phyloP scores from a whole-genome alignment of 208 protist species.

The Crithidia acanthocephali region DNA sequence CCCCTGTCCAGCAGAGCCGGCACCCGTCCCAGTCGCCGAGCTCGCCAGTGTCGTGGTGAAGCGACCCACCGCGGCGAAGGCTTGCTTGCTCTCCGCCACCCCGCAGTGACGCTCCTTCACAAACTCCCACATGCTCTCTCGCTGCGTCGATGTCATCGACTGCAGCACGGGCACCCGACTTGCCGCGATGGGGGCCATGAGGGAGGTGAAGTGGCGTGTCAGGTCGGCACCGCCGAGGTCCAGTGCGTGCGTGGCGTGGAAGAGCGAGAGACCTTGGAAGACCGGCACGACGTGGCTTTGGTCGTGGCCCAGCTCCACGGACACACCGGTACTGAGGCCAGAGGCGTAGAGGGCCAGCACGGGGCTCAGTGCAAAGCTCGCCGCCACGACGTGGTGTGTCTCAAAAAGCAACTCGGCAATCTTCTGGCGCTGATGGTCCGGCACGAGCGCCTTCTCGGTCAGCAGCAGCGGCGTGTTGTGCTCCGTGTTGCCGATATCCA shows the following conservation, averaged over 20 bases:
- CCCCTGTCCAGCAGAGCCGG: background rate
- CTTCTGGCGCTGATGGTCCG: slow-evolving; percentile 80
- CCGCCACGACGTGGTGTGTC: slow-evolving; percentile 60
- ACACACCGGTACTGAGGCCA: slow-evolving; percentile 84
- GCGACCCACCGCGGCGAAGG: slow-evolving; percentile 17
- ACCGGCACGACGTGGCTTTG: slow-evolving; percentile 98
- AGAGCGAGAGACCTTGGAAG: slow-evolving; percentile 96
- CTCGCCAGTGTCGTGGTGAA: background rate
- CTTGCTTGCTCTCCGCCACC: slow-evolving; percentile 39
- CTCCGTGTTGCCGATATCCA: slow-evolving; percentile 61
- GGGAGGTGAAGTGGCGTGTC: slow-evolving; percentile 53
- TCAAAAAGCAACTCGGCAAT: slow-evolving; percentile 92
- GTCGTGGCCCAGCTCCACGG: slow-evolving; percentile 97
- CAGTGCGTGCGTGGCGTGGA: slow-evolving; percentile 90
- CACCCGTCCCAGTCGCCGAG: background rate
- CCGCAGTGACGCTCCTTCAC: slow-evolving; percentile 88
- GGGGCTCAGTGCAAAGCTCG: slow-evolving; percentile 80
- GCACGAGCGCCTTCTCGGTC: slow-evolving; percentile 89
- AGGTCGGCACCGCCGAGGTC: slow-evolving; percentile 81
- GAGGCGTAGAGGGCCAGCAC: slow-evolving; percentile 90
- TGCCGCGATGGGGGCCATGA: slow-evolving; percentile 21
- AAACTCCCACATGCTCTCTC: slow-evolving; percentile 71
- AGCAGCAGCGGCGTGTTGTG: slow-evolving; percentile 82
- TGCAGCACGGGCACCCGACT: slow-evolving; percentile 39
- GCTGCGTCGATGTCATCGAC: slow-evolving; percentile 44